Percentiles rank a stretch among this genome's conserved stretches.
These are phyloP conservation scores for Flagelloscypha sp. DNA, from an alignment of 768 basidiomycete species.

Conservation along the genomic window DNA sequence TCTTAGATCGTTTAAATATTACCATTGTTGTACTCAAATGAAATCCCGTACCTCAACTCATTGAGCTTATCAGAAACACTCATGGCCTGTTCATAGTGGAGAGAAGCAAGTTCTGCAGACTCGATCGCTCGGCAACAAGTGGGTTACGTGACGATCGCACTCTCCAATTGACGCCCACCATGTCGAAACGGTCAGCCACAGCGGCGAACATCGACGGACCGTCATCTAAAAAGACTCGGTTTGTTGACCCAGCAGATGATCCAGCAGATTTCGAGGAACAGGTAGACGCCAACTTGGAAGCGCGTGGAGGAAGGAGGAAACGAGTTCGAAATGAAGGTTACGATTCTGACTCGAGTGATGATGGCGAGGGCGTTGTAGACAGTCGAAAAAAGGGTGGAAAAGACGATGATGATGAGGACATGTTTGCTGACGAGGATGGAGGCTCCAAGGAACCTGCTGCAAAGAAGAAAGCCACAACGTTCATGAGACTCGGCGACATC, in stretches of 20 bases:
- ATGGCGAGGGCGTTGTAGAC: conserved; percentile 88
- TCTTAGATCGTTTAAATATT: no score
- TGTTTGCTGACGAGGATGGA: conserved; percentile 66
- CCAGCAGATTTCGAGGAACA: conserved; percentile 70
- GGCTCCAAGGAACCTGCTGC: conserved; percentile 36
- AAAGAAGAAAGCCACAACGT: conserved; percentile 61
- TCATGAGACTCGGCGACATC: conserved; percentile 84
- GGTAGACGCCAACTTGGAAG: conserved; percentile 68
- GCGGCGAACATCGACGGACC: conserved; percentile 24
- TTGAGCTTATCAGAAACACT: no score
- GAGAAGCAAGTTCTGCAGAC: no score
- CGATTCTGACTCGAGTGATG: conserved; percentile 90
- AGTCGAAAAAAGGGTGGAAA: conserved; percentile 61
- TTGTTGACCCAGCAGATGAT: conserved; percentile 70
- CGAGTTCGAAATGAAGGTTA: conserved; percentile 82
- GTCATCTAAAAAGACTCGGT: conserved; percentile 64
- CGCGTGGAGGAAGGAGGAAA: conserved; percentile 50
- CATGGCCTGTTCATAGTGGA: no score
- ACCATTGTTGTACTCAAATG: no score
- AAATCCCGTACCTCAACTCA: no score
- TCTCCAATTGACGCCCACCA: conserved; percentile 7
- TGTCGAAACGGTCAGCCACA: no score
- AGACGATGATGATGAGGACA: conserved; percentile 66
- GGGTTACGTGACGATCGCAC: no score
- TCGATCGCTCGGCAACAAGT: no score